A percentile compares a stretch with the other conserved stretches of the same genome.
Conservation (phyloP, 2,329 filamentous ascomycete species). For the Dendrostoma leiphaemia region DNA sequence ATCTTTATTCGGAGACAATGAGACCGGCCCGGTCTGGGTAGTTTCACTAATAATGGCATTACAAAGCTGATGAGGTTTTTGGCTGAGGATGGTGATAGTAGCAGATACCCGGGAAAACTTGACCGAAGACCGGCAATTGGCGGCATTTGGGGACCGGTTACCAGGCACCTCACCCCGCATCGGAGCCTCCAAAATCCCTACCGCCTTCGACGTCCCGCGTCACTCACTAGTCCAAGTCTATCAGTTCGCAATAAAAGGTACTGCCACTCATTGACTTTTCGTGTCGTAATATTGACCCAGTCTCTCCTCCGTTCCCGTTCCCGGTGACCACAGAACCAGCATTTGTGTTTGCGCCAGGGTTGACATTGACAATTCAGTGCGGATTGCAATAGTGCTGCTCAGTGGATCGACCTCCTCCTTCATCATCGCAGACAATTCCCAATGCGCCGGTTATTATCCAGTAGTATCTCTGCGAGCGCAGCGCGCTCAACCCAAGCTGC, state of each 20-base stretch:
- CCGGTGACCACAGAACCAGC: background rate
- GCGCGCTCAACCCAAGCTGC: conserved; percentile 31
- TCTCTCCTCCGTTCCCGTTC: background rate
- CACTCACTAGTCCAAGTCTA: background rate
- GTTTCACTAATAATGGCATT: background rate
- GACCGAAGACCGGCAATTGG: background rate
- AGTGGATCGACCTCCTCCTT: background rate
- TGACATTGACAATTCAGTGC: too few relatives aligned
- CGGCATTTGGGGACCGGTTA: background rate
- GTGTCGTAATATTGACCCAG: background rate
- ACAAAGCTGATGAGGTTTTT: background rate
- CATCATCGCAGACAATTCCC: conserved; percentile 6
- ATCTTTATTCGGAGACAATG: too few relatives aligned
- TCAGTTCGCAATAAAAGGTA: background rate
- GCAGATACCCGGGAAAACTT: background rate
- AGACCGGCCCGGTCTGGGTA: conserved; percentile 10
- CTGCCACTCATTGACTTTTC: background rate
- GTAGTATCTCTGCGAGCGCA: conserved; percentile 35
- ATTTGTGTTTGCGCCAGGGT: background rate
- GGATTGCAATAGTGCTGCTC: too few relatives aligned
- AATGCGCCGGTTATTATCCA: conserved; percentile 47
- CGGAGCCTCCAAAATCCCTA: background rate
- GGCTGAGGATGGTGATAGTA: background rate
- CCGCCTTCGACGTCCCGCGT: background rate
- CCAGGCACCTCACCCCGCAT: background rate